Base-by-base conservation (phyloP, 768 basidiomycete genomes). In the Suillus ampliporus region DNA sequence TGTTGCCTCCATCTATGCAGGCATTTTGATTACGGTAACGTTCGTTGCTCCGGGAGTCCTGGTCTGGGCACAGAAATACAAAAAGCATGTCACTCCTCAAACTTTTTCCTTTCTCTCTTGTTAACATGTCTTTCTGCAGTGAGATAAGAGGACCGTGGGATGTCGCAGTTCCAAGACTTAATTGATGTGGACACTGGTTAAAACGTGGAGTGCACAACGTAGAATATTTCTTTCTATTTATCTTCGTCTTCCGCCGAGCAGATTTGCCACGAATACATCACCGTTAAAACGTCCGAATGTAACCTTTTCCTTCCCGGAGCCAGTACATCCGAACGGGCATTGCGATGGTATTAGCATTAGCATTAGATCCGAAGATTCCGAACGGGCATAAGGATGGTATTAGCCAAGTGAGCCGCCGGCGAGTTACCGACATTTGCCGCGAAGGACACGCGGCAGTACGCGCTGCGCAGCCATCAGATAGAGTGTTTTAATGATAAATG, bases 131-230 rank as follows among this genome's bases (percentile, higher is more conserved):
- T 23, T 57, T 61, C 68, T 59, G n/a, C 71, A 95, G 93, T 74
- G 92, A 94, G 77, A 89, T 95, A 73, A 85, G 91, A 64, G 94
- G 94, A 10, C 90, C 92, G 65, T 95, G 94, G 94, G 94, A 95
- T 73, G 90, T 91, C 31, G 93, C 93, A 34, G 84, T 89, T 67
- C 93, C 93, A 40, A 86, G 85, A 76, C 78, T 89, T 51, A 85
- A 86, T 71, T 85, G 75, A 70, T 67, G 63, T 63, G 72, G 65
- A 62, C 62, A 54, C 43, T 62, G 61, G n/a, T 54, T 51, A 56
- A 44, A 57, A 68, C 71, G 71, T 74, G 74, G 69, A 56, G 61
- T 61, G 58, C 61, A 57, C 62, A 68, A 65, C 60, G 68, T 71
- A 67, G 73, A 71, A 75, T 71, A 66, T 67, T 50, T 38, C 21